A percentile compares a stretch with the other conserved stretches of the same genome.
Conservation (phyloP, 2,329 filamentous ascomycete species). For the Cytospora mali region DNA sequence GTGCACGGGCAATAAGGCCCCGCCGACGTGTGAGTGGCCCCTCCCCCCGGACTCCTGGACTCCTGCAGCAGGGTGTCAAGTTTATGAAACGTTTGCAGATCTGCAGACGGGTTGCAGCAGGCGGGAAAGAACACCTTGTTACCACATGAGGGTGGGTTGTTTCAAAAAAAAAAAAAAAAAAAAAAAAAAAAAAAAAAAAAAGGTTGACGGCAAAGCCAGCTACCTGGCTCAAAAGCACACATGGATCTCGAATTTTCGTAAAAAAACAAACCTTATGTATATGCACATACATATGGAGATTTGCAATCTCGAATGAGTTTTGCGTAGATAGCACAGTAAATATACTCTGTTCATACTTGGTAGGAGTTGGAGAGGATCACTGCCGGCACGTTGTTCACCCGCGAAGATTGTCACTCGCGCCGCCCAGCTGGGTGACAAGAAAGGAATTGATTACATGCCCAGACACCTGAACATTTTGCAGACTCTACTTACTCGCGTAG, state of each 20-base stretch:
- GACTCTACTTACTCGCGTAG: no score
- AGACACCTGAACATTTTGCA: neutral
- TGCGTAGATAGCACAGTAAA: constrained; percentile 16
- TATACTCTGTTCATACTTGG: neutral
- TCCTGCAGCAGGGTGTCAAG: constrained; percentile 11
- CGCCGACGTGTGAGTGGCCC: neutral
- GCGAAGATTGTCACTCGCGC: neutral
- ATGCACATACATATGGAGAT: no score
- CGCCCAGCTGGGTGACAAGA: neutral
- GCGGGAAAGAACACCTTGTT: constrained; percentile 2
- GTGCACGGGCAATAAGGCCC: neutral
- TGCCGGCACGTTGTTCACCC: neutral
- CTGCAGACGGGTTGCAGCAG: constrained; percentile 19
- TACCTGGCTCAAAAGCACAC: neutral
- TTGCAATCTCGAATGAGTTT: constrained; percentile 20
- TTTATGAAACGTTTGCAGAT: constrained; percentile 19
- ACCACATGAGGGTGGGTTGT: constrained; percentile 15
- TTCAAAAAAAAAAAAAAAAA: no score
- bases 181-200: no score
- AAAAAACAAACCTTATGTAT: neutral
- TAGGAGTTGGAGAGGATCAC: neutral
- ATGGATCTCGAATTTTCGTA: neutral
- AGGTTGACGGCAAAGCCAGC: constrained; percentile 9
- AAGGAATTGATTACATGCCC: neutral
- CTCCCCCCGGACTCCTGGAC: neutral